Conservation (phyloP, 75 land plant genomes). For the Adiantum capillusveneris region DNA sequence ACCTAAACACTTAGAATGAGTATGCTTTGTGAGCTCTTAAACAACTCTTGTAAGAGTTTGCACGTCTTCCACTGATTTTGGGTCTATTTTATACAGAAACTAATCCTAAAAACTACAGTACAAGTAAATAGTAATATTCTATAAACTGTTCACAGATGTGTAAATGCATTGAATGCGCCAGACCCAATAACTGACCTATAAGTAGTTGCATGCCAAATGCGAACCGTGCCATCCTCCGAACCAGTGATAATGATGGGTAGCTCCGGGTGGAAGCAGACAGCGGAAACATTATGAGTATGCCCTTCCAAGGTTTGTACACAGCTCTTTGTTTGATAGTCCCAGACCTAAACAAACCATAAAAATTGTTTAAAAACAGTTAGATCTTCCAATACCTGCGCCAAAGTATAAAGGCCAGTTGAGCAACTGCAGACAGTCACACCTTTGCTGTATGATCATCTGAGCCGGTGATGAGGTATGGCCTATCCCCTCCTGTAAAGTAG, state of each 20-base stretch:
- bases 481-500: conserved; percentile 60
- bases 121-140: too few species aligned
- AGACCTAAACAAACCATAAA: conserved; percentile 18
- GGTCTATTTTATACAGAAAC: too few species aligned
- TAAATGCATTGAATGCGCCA: too few species aligned
- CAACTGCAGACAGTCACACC: conserved; percentile 20
- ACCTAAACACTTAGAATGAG: too few species aligned
- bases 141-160: too few species aligned
- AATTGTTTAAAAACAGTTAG: conserved; percentile 4
- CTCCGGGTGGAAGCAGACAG: conserved; percentile 31
- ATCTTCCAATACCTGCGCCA: too few species aligned
- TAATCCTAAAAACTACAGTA: too few species aligned
- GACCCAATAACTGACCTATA: conserved; percentile 56
- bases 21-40: too few species aligned
- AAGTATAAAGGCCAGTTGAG: too few species aligned
- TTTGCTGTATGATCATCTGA: conserved; percentile 51
- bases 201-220: conserved; percentile 81
- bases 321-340: conserved; percentile 36
- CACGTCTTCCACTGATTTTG: too few species aligned
- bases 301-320: conserved; percentile 29
- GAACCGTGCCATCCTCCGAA: conserved; percentile 89
- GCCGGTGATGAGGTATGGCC: conserved; percentile 38
- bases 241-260: conserved; percentile 36
- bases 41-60: too few species aligned
- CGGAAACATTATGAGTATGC: conserved; percentile 30